Evolutionary conservation across 495 filamentous ascomycete species (phyloP).

Genomic region (Cercophora newfieldiana): DNA sequence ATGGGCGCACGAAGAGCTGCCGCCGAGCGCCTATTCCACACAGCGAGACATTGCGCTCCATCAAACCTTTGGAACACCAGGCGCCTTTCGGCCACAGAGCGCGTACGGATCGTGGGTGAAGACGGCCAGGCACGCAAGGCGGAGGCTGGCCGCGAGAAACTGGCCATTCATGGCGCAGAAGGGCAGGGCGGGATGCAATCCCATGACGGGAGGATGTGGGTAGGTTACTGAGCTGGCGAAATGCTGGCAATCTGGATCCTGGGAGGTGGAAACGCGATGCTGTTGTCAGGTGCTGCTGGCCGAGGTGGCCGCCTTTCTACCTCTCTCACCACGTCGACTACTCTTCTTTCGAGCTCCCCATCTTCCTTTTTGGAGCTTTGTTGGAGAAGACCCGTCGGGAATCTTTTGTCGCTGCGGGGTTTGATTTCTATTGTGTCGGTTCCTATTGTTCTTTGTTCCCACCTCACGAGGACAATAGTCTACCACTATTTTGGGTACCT

Average conservation of each 20-base stretch:
- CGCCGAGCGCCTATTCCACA: conserved; percentile 40
- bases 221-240: neutral
- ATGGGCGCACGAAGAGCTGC: conserved; percentile 25
- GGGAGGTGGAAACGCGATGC: neutral
- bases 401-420: neutral
- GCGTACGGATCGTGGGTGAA: conserved; percentile 12
- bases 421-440: neutral
- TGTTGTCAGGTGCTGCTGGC: neutral
- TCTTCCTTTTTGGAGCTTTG: neutral
- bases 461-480: conserved; percentile 13
- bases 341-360: neutral
- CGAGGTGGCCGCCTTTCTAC: neutral
- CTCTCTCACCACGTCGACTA: neutral
- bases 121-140: conserved; percentile 16
- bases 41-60: conserved; percentile 22
- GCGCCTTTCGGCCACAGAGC: conserved; percentile 26
- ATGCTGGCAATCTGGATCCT: conserved; percentile 1
- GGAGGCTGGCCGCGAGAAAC: conserved; percentile 12
- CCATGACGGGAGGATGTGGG: neutral
- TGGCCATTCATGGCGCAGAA: conserved; percentile 21
- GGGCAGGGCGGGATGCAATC: neutral
- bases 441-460: conserved; percentile 20
- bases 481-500: conserved; percentile 11
- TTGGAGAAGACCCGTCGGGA: no score
- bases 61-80: conserved; percentile 18